A percentile compares a stretch with the other conserved stretches of the same genome.
Conservation (phyloP, 768 basidiomycete genomes). For the Mycena sanguinolenta region DNA sequence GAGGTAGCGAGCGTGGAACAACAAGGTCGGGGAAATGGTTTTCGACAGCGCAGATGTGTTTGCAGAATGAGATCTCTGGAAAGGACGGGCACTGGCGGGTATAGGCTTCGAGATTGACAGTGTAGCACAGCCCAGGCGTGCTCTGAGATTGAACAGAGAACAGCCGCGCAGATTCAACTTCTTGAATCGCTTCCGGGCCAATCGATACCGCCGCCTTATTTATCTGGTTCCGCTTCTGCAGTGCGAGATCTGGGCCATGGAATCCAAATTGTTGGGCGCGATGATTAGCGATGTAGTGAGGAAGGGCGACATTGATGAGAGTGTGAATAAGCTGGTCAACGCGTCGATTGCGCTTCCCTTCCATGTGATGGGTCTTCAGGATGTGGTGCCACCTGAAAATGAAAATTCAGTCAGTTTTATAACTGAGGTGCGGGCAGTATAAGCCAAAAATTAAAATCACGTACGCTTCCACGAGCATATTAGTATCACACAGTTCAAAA, state of each 20-base stretch:
- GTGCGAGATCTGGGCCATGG: too few species aligned
- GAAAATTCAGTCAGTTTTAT: not conserved
- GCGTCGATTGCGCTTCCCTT: slow-evolving; percentile 40
- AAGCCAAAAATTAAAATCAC: too few species aligned
- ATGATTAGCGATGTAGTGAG: slow-evolving; percentile 37
- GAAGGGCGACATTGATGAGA: slow-evolving; percentile 35
- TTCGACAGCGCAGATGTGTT: slow-evolving; percentile 42
- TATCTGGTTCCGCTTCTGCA: too few species aligned
- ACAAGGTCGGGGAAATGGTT: too few species aligned
- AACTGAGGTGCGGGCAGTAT: not conserved
- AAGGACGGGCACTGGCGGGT: slow-evolving; percentile 25
- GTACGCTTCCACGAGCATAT: not conserved
- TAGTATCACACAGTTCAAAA: not conserved
- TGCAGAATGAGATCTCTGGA: slow-evolving; percentile 37
- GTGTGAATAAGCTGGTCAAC: slow-evolving; percentile 41
- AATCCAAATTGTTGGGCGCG: slow-evolving; percentile 39
- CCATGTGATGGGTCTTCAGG: slow-evolving; percentile 43
- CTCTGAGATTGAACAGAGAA: slow-evolving; percentile 19
- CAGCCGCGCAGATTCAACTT: slow-evolving; percentile 14
- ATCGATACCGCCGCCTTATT: too few species aligned
- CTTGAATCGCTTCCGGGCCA: slow-evolving; percentile 14
- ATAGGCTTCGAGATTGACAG: slow-evolving; percentile 34
- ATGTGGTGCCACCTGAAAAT: slow-evolving; percentile 42
- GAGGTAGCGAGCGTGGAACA: too few species aligned
- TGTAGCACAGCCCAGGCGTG: slow-evolving; percentile 6